These are phyloP conservation scores for Wickerhamomyces queroliae DNA, from an alignment of 805 yeast genomes.

Conservation along the genomic window DNA sequence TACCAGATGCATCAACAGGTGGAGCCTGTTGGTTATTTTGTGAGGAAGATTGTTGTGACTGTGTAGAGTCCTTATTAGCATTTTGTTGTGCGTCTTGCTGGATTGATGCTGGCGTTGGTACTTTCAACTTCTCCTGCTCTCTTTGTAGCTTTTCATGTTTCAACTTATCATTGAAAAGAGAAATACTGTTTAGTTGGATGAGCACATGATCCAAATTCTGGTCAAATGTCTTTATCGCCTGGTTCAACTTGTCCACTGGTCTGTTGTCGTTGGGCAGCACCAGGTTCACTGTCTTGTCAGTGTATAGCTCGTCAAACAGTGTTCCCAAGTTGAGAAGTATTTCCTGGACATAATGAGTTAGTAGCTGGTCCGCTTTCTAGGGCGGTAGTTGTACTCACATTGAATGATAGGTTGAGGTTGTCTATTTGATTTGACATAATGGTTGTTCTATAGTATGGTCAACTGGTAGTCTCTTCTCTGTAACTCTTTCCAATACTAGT, in stretches of 20 bases:
- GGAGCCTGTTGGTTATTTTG: constrained; percentile 3
- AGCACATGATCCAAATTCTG: constrained; percentile 14
- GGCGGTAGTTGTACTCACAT: constrained; percentile 4
- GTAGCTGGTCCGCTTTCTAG: not conserved
- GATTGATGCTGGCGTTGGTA: constrained; percentile 5
- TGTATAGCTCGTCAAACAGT: constrained; percentile 16
- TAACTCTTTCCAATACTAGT: no score
- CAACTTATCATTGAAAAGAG: constrained; percentile 13
- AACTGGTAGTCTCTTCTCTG: not conserved
- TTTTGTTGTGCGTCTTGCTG: constrained; percentile 1
- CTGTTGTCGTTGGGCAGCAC: constrained; percentile 16
- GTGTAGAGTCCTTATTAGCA: no score
- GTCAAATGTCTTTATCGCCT: constrained; percentile 15
- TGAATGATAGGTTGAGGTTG: constrained; percentile 9
- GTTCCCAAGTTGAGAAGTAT: constrained; percentile 17
- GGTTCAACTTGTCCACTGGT: constrained; percentile 5
- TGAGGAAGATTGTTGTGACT: constrained; percentile 4
- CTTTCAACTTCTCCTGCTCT: constrained; percentile 6
- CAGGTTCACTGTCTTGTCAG: constrained; percentile 17
- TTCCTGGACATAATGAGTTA: constrained; percentile 13
- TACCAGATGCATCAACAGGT: constrained; percentile 2
- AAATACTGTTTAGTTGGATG: constrained; percentile 19
- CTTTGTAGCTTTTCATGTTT: constrained; percentile 12
- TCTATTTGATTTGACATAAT: constrained; percentile 16
- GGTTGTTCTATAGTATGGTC: not conserved